Conservation (phyloP, 306 rosid species). For the Gastrolobium bilobum region DNA sequence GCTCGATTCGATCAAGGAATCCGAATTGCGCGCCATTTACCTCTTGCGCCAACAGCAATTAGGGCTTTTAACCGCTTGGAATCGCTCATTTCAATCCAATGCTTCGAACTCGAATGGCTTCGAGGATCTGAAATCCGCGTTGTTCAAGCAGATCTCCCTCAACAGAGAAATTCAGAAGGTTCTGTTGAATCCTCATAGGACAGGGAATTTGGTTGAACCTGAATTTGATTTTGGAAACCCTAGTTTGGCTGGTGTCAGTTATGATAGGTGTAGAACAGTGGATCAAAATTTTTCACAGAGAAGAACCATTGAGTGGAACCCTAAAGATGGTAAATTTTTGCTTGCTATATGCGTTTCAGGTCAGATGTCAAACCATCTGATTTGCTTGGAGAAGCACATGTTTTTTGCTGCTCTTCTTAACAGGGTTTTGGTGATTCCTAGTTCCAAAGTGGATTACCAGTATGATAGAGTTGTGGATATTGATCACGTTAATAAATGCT, state of each 20-base stretch:
- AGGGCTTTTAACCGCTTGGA: conserved; percentile 69
- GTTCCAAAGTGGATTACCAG: conserved; percentile 77
- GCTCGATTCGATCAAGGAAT: conserved; percentile 70
- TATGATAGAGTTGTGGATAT: conserved; percentile 83
- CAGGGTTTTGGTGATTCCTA: conserved; percentile 85
- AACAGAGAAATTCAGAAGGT: conserved; percentile 79
- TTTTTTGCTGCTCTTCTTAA: conserved; percentile 88
- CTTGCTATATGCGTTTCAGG: conserved; percentile 90
- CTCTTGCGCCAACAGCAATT: conserved; percentile 76
- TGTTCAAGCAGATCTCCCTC: conserved; percentile 72
- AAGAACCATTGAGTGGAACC: conserved; percentile 87
- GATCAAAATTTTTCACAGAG: conserved; percentile 71
- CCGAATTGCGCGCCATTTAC: conserved; percentile 83
- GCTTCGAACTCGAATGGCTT: conserved; percentile 39
- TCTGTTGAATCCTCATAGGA: conserved; percentile 67
- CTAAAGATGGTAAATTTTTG: conserved; percentile 69
- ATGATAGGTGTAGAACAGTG: conserved; percentile 69
- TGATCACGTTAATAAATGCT: conserved; percentile 78
- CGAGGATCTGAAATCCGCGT: conserved; percentile 65
- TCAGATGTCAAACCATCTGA: conserved; percentile 96
- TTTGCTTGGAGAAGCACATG: conserved; percentile 96
- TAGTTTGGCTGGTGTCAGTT: conserved; percentile 52
- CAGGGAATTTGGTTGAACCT: conserved; percentile 55
- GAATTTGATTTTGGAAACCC: conserved; percentile 53
- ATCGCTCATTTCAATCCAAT: conserved; percentile 53